A percentile compares a stretch with the other conserved stretches of the same genome.
Evolutionary conservation across 2,329 filamentous ascomycete species (phyloP).

Genomic region (Peltaster fructicola): DNA sequence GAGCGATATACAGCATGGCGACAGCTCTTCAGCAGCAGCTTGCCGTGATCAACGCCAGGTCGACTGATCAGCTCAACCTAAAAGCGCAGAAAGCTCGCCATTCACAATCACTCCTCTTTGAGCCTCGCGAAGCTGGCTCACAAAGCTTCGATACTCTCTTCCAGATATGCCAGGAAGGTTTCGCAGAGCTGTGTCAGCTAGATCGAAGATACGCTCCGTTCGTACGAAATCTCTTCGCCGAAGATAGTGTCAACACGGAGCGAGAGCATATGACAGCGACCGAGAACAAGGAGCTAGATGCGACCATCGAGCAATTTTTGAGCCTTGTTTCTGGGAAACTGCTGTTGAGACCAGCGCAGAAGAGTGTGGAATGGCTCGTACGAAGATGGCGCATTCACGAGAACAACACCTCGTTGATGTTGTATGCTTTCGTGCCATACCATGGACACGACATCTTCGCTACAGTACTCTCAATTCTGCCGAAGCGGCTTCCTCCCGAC

Average conservation of each 20-base stretch:
- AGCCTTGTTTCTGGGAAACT: slow-evolving; percentile 59
- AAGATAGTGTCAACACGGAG: slow-evolving; percentile 81
- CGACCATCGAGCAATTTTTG: slow-evolving; percentile 64
- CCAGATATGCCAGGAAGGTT: slow-evolving; percentile 73
- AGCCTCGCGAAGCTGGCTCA: slow-evolving; percentile 61
- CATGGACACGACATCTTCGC: slow-evolving; percentile 73
- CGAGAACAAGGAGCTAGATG: slow-evolving; percentile 70
- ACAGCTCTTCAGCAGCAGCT: slow-evolving; percentile 85
- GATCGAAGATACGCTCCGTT: slow-evolving; percentile 66
- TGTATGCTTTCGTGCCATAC: slow-evolving; percentile 84
- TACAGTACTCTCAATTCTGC: slow-evolving; percentile 73
- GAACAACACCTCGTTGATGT: slow-evolving; percentile 60
- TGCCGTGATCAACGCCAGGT: slow-evolving; percentile 76
- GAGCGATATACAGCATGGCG: slow-evolving; percentile 44
- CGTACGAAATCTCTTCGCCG: slow-evolving; percentile 67
- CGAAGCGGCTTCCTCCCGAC: slow-evolving; percentile 51
- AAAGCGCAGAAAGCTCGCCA: slow-evolving; percentile 86
- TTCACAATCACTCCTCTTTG: slow-evolving; percentile 88
- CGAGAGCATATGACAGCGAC: slow-evolving; percentile 62
- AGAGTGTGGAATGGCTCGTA: slow-evolving; percentile 87
- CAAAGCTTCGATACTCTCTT: slow-evolving; percentile 87
- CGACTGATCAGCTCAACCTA: slow-evolving; percentile 76
- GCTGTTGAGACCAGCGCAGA: slow-evolving; percentile 71
- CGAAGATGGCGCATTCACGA: slow-evolving; percentile 87
- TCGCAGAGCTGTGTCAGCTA: slow-evolving; percentile 74